Base-by-base conservation (phyloP, 768 basidiomycete genomes). In the Phallus indusiatus region DNA sequence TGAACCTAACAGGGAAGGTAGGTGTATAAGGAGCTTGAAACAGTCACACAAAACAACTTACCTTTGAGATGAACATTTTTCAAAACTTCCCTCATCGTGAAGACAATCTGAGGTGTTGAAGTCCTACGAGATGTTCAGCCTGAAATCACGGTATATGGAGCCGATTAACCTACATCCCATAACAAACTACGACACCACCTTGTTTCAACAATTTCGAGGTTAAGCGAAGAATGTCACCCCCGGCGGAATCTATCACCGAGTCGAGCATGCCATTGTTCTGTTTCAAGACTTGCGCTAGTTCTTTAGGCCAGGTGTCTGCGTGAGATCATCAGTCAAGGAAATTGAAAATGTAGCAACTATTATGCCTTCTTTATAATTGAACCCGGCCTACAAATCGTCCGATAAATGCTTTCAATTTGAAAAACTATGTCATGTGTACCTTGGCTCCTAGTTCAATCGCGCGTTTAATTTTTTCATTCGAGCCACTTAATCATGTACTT, bases 51-150 rank as follows among this genome's bases (percentile, higher is more conserved):
- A 34, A 33, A 14, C 52, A 1, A 28, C 20, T 36, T 53, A 89
- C 90, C 90, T 34, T 89, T 75, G 46, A 94, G 72, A 62, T 83
- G 81, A 47, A 86, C 82, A 64, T 89, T 85, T 64, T 80, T 84
- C 62, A 92, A 67, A 21, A 93, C 85, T 63, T 89, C 81, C 17
- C 81, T 79, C 86, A 94, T 92, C 10, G 84, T 86, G 66, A 93
- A 77, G 24, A 73, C 76, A 42, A 88, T 77, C 53, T 76, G 71
- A 0, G 82, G 80, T 21, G 69, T 70, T 54, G 81, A 81, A 22
- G 85, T 87, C 84, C 87, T 88, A 21, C 28, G 36, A 22, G 20
- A 22, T 7, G 16, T 54, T 55, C 34, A 47, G 17, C 20, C 37
- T 24, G 22, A 20, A 16, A 24, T 21, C 24, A 5, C 17, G 48